Percentiles rank a stretch among this genome's conserved stretches.
Evolutionary conservation across 306 rosid species (phyloP).

Genomic region (Sicyos baderoa): DNA sequence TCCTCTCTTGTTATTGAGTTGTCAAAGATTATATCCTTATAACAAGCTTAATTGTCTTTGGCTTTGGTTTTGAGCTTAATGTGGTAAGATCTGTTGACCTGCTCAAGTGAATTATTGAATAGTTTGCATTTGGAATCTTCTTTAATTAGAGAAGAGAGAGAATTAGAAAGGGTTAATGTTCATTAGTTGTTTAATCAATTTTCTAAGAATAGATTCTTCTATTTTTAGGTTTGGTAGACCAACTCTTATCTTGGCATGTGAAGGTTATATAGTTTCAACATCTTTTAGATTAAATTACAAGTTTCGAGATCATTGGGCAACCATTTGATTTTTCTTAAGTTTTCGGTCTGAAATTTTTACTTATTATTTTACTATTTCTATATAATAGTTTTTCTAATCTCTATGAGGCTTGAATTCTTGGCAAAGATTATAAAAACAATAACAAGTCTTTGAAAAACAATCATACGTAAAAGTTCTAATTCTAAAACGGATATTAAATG

Average conservation of each 20-base stretch:
- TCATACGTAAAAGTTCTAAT: too few relatives aligned
- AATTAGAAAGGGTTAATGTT: background rate
- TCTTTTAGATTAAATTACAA: too few relatives aligned
- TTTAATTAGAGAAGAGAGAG: background rate
- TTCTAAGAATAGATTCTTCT: background rate
- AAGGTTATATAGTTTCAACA: too few relatives aligned
- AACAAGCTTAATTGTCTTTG: background rate
- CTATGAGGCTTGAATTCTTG: too few relatives aligned
- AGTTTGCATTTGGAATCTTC: background rate
- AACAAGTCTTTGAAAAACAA: too few relatives aligned
- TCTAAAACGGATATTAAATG: too few relatives aligned
- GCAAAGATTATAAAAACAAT: too few relatives aligned
- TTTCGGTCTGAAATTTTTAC: too few relatives aligned
- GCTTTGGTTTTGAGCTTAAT: background rate
- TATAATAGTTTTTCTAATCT: too few relatives aligned
- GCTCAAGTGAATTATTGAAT: background rate
- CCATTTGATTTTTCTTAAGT: too few relatives aligned
- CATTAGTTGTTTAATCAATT: background rate
- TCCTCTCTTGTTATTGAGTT: background rate
- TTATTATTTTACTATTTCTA: too few relatives aligned
- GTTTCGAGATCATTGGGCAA: too few relatives aligned
- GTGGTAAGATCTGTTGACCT: background rate
- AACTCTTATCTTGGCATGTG: slow-evolving; percentile 1
- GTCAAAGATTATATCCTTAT: background rate
- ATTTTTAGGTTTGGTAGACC: slow-evolving; percentile 8